Evolutionary conservation across 1,139 yeast species (phyloP), one percentile per base, ranked within the genome.

Genomic region (Candida labiduridarum): DNA sequence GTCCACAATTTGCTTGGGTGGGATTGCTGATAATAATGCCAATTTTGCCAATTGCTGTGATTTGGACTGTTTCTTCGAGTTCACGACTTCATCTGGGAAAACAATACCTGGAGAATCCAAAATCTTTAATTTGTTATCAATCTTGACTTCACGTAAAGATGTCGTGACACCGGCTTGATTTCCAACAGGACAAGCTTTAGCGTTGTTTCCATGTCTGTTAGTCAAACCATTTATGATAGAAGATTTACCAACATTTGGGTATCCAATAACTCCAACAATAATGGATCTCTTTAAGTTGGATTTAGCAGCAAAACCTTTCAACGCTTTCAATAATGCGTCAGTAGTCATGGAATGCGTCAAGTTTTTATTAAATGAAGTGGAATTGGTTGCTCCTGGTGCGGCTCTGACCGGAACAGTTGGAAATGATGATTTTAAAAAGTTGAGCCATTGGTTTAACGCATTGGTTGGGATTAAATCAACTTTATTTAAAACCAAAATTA

Each of bases 91-190:
- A 53, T 85, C 84, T 44, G 99, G 98, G 83, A 94, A 94, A 40
- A 95, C 97, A 57, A 94, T 94, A 65, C 99, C 99, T 46, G 99
- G 99, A 46, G 97, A 90, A 68, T 94, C 99, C 64, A 94, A 79
- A 55, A 94, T 79, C 68, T 88, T 89, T 59, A 94, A 80, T 68
- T 91, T 91, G 64, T 85, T 87, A 67, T 94, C 99, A 54, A 94
- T 82, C 71, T 94, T 94, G 53, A 94, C 91, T 68, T 91, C 96
- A 71, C 97, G 84, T 67, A 94, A 76, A 3, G 94, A 77, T 1
- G 97, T 92, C 30, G 99, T 94, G 36, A 94, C 94, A 66, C 99
- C 99, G 3, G 99, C 98, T 71, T 89, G 95, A 62, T 96, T 95
- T 44, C 99, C 99, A 33, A 89, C 96, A 12, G 99, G 98, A 66